phyloP scores from a whole-genome alignment of 192 early-diverging fungal species.

The Coemansia furcata region DNA sequence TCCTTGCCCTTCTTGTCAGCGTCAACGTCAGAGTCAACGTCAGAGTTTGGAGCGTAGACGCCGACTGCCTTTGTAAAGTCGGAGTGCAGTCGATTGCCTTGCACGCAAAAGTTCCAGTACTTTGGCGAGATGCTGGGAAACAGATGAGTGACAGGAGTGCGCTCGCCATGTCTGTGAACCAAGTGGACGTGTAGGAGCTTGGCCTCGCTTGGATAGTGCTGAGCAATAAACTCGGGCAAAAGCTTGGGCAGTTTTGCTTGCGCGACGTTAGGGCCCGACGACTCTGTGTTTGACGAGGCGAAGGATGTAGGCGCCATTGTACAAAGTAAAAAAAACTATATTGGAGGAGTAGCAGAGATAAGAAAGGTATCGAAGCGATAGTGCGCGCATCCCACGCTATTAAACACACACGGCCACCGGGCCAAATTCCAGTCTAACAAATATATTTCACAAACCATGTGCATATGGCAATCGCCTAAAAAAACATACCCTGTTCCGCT shows the following conservation, averaged over 20 bases:
- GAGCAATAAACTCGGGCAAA: slow-evolving; percentile 37
- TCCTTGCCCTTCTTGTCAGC: not conserved
- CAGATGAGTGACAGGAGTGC: slow-evolving; percentile 31
- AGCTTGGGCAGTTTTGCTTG: slow-evolving; percentile 42
- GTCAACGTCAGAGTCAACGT: no score
- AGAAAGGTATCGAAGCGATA: not conserved
- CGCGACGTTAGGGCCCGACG: not conserved
- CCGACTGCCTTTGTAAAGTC: slow-evolving; percentile 31
- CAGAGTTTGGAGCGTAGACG: not conserved
- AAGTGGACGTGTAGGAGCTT: slow-evolving; percentile 52
- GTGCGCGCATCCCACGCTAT: not conserved
- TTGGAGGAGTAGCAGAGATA: not conserved
- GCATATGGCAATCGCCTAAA: not conserved
- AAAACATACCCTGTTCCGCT: not conserved
- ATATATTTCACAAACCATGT: not conserved
- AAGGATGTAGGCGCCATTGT: not conserved
- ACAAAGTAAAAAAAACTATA: not conserved
- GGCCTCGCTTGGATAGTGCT: slow-evolving; percentile 47
- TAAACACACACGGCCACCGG: not conserved
- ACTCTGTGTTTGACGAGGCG: slow-evolving; percentile 9
- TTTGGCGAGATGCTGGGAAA: slow-evolving; percentile 20
- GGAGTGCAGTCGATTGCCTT: slow-evolving; percentile 24
- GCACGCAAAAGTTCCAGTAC: slow-evolving; percentile 49
- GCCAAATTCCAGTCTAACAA: not conserved
- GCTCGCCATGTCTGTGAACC: slow-evolving; percentile 54